Conservation (phyloP, 495 filamentous ascomycete species). For the Geoglossum glabrum region DNA sequence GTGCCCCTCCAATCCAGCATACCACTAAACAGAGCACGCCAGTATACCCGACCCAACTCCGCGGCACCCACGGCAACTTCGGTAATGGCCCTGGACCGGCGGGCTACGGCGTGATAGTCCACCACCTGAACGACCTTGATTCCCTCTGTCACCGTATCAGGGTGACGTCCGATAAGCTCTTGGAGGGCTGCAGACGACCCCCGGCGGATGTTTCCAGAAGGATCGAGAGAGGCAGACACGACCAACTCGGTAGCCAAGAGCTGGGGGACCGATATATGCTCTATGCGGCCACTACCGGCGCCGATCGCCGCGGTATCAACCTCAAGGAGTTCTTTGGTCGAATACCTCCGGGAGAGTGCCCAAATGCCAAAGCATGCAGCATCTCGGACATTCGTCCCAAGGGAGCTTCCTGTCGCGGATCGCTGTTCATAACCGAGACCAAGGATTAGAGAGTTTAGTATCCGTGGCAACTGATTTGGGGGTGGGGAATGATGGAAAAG, state of each 20-base stretch:
- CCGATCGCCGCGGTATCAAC: conserved; percentile 5
- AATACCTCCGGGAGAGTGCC: conserved; percentile 75
- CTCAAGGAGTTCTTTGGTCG: conserved; percentile 47
- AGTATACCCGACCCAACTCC: conserved; percentile 43
- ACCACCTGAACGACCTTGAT: conserved; percentile 74
- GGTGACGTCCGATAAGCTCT: conserved; percentile 83
- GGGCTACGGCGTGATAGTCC: conserved; percentile 81
- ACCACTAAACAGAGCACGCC: conserved; percentile 42
- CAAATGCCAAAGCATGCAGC: conserved; percentile 92
- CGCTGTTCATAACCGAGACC: conserved; percentile 75
- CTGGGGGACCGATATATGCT: conserved; percentile 38
- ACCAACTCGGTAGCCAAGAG: conserved; percentile 61
- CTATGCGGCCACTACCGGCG: conserved; percentile 2
- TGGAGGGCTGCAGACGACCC: conserved; percentile 87
- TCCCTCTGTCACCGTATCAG: conserved; percentile 58
- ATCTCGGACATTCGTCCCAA: conserved; percentile 90
- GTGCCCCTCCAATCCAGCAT: conserved; percentile 79
- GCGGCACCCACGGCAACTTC: conserved; percentile 51
- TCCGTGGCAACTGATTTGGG: conserved; percentile 38
- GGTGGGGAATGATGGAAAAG: conserved; percentile 62
- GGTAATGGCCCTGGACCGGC: conserved; percentile 60
- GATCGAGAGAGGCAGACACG: conserved; percentile 66
- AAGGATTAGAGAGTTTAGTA: conserved; percentile 47
- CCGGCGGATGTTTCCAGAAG: conserved; percentile 76
- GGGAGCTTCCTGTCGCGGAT: conserved; percentile 53